Conservation (phyloP, 345 rosid species). For the Raphanus sativus region DNA sequence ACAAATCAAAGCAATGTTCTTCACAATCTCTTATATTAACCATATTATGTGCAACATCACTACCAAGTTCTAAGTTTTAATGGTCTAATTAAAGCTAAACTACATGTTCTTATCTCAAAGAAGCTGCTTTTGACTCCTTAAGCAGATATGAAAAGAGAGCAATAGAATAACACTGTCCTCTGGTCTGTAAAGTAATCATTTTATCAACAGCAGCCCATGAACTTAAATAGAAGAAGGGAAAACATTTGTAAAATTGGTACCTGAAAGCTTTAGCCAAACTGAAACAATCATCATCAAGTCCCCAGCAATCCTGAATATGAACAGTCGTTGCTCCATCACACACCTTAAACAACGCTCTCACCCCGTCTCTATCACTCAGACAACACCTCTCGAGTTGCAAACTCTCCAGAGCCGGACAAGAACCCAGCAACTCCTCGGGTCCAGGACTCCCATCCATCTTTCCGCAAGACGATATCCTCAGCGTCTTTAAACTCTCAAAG, state of each 20-base stretch:
- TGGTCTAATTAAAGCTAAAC: not conserved
- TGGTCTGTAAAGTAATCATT: not conserved
- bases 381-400: slow-evolving; percentile 75
- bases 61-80: not conserved
- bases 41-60: not conserved
- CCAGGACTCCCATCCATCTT: slow-evolving; percentile 74
- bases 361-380: slow-evolving; percentile 57
- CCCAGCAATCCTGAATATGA: slow-evolving; percentile 84
- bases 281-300: slow-evolving; percentile 73
- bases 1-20: not conserved
- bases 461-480: slow-evolving; percentile 64
- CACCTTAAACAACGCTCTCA: slow-evolving; percentile 74
- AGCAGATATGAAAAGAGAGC: not conserved
- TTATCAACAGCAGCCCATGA: too few species aligned
- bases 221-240: not conserved
- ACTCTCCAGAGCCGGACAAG: slow-evolving; percentile 73
- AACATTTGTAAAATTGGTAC: slow-evolving; percentile 40
- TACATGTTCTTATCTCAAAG: not conserved
- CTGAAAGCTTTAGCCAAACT: slow-evolving; percentile 62
- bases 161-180: not conserved
- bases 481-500: slow-evolving; percentile 74
- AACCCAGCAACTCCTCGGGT: slow-evolving; percentile 59
- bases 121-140: not conserved
- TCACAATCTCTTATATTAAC: not conserved
- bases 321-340: slow-evolving; percentile 66